Base-by-base conservation (phyloP, 495 filamentous ascomycete genomes). In the Aspergillus egyptiacus region DNA sequence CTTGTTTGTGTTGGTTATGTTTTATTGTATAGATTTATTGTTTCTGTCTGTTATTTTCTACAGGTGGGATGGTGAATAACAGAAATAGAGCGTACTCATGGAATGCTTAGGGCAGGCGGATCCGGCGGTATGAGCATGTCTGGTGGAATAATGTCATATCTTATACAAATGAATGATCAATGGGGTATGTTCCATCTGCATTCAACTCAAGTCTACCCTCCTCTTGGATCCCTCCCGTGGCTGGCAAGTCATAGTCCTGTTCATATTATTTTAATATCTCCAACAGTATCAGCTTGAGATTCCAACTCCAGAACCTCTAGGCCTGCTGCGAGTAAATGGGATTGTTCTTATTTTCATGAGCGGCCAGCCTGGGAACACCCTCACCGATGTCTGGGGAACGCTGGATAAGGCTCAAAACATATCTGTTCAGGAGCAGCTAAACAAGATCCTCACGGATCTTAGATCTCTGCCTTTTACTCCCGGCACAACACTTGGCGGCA, bases 401-500 rank as follows among this genome's bases (percentile, higher is more conserved):
- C 17, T 48, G 17, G 18, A 20, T 11, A n/a, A 17, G 36, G 14
- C 7, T 20, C 55, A 57, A 33, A 57, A 57, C 38, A 17, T 17
- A 2, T 48, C 41, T 6, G 36, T 54, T 33, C 23, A 38, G 20
- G 36, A 49, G 22, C 50, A 53, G 32, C 46, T 51, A 13, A 37
- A 38, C 31, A 33, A 39, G 10, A 57, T 57, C 31, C 32, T 57
- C 19, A 28, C 18, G 5, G 43, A 60, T 43, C 19, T 60, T 19
- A 51, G 50, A 40, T 48, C 54, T 11, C 23, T 60, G n/a, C 57
- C 57, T 31, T 56, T 45, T 48, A 23, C 17, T 2, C 22, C 48
- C 18, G 53, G 53, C 11, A 33, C 32, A 11, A 18, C 39, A 11
- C 51, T 65, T 32, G 59, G 64, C 24, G 57, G 60, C 17, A 41